These are phyloP conservation scores for Stropharia rugosoannulata DNA, from an alignment of 768 basidiomycete species.

Conservation along the genomic window DNA sequence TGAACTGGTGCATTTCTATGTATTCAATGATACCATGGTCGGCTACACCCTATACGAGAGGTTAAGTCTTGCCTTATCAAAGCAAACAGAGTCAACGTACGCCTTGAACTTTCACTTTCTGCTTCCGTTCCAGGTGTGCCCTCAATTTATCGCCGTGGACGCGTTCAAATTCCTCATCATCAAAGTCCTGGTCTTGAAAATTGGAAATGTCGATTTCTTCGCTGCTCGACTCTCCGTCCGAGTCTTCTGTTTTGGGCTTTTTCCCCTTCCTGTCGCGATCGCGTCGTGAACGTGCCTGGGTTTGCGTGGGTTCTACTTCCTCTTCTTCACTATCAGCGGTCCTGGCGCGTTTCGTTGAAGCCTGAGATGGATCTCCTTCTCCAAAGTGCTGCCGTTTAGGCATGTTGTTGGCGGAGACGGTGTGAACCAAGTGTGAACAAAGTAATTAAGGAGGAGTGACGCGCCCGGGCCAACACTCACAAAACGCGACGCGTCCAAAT, in stretches of 20 bases:
- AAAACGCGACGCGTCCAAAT: background rate
- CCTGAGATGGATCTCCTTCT: slow-evolving; percentile 39
- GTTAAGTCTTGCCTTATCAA: background rate
- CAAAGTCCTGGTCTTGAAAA: slow-evolving; percentile 44
- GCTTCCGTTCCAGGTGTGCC: slow-evolving; percentile 47
- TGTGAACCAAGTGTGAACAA: background rate
- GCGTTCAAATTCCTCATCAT: slow-evolving; percentile 68
- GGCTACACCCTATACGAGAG: slow-evolving; percentile 58
- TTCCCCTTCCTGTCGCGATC: slow-evolving; percentile 19
- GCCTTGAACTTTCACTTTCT: slow-evolving; percentile 43
- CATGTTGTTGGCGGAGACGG: slow-evolving; percentile 33
- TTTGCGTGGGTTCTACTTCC: slow-evolving; percentile 14
- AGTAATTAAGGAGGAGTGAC: background rate
- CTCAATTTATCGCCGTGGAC: slow-evolving; percentile 57
- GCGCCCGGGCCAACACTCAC: background rate
- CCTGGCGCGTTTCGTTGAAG: slow-evolving; percentile 31
- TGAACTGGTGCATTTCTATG: slow-evolving; percentile 89
- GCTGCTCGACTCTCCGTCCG: slow-evolving; percentile 26
- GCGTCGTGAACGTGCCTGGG: slow-evolving; percentile 16
- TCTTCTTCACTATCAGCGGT: slow-evolving; percentile 26
- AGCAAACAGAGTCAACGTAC: slow-evolving; percentile 29
- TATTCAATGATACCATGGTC: slow-evolving; percentile 87
- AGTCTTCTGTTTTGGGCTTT: slow-evolving; percentile 30
- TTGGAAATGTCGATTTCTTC: slow-evolving; percentile 29
- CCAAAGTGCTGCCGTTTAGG: slow-evolving; percentile 48